Percentiles rank a stretch among this genome's conserved stretches.
Conservation (phyloP, 2,329 filamentous ascomycete genomes). For the Phialophora tarda region DNA sequence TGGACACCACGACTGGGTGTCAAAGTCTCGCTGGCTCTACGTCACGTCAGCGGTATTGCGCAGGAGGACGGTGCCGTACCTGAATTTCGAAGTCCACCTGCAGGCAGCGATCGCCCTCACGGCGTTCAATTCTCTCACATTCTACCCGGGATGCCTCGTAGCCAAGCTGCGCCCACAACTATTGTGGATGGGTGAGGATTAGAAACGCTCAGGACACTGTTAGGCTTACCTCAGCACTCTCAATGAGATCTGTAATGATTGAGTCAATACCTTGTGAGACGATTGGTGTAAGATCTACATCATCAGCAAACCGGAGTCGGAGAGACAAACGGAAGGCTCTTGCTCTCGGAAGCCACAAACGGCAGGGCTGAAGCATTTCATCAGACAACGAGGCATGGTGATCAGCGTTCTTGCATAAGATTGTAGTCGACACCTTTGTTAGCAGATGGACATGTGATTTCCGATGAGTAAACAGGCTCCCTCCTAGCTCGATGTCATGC, state of each 20-base stretch:
- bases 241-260: constrained; percentile 21
- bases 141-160: constrained; percentile 24
- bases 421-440: constrained; percentile 13
- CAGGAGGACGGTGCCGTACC: constrained; percentile 15
- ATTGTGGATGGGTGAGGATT: constrained; percentile 13
- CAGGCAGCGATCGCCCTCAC: background rate
- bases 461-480: constrained; percentile 19
- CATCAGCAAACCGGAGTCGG: constrained; percentile 21
- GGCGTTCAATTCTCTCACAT: background rate
- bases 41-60: constrained; percentile 6
- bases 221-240: constrained; percentile 30
- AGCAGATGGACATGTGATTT: constrained; percentile 17
- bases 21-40: constrained; percentile 21
- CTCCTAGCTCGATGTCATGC: constrained; percentile 18
- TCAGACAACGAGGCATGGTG: constrained; percentile 2
- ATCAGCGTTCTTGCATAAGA: constrained; percentile 18
- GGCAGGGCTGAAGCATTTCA: constrained; percentile 6
- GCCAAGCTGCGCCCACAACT: constrained; percentile 34
- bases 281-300: constrained; percentile 18
- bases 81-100: constrained; percentile 23
- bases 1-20: constrained; percentile 17
- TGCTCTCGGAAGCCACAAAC: constrained; percentile 28
- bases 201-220: background rate
- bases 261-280: background rate
- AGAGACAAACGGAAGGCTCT: constrained; percentile 21